Percentiles rank a stretch among this genome's conserved stretches.
phyloP scores from a whole-genome alignment of 2,329 filamentous ascomycete genomes.

The Paecilomyces variotii region DNA sequence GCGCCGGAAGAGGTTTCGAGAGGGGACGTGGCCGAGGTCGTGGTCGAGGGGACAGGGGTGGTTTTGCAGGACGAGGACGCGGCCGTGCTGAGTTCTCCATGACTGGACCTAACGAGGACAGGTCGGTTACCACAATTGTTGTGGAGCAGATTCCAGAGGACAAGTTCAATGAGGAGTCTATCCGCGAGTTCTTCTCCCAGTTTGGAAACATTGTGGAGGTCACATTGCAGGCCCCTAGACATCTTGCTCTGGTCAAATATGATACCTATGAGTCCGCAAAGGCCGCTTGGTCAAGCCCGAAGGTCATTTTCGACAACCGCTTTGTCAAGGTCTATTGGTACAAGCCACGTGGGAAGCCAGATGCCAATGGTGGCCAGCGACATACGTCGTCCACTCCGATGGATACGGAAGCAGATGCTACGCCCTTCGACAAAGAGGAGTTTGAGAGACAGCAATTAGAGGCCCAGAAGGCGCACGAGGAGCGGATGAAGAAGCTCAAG shows the following conservation, averaged over 20 bases:
- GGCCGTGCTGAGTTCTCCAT: constrained; percentile 47
- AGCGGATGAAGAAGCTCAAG: constrained; percentile 44
- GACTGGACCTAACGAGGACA: constrained; percentile 44
- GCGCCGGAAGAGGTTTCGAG: constrained; percentile 20
- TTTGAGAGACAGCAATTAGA: constrained; percentile 49
- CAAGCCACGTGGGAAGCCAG: constrained; percentile 34
- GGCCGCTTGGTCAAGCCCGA: constrained; percentile 52
- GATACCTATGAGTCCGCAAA: constrained; percentile 44
- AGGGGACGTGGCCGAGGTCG: constrained; percentile 31
- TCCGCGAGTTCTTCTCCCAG: constrained; percentile 51
- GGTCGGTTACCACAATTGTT: constrained; percentile 48
- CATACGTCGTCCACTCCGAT: constrained; percentile 7
- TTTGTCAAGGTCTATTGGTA: constrained; percentile 60
- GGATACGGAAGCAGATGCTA: constrained; percentile 27
- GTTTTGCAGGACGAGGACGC: constrained; percentile 29
- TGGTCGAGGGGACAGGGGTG: constrained; percentile 36
- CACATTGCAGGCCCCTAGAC: constrained; percentile 46
- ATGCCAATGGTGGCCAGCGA: constrained; percentile 20
- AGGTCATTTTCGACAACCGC: constrained; percentile 56
- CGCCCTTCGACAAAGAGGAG: constrained; percentile 45
- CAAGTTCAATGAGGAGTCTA: constrained; percentile 44
- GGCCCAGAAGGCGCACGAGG: constrained; percentile 49
- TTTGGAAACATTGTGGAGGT: constrained; percentile 50
- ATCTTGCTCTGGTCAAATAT: constrained; percentile 49
- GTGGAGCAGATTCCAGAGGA: constrained; percentile 56